A percentile compares a stretch with the other conserved stretches of the same genome.
phyloP scores from a whole-genome alignment of 768 basidiomycete genomes.

The Psilocybe tampanensis region DNA sequence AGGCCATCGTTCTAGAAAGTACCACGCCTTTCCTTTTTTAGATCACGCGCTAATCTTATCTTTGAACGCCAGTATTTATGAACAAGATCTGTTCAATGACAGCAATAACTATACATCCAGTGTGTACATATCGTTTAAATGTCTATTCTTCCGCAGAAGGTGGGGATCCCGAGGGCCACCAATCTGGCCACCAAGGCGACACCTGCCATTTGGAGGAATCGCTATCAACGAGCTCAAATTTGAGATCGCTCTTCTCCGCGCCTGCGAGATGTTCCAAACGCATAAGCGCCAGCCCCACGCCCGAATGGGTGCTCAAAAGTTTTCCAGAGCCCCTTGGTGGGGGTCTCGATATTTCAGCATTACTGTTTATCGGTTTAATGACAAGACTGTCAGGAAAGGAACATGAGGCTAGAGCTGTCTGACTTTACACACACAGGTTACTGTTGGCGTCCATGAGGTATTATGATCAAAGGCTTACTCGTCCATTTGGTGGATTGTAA shows the following conservation, averaged over 20 bases:
- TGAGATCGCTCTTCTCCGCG: slow-evolving; percentile 48
- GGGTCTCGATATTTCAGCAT: slow-evolving; percentile 30
- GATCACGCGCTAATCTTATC: slow-evolving; percentile 26
- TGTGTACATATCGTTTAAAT: neutral
- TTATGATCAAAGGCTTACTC: slow-evolving; percentile 26
- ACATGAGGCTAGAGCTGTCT: slow-evolving; percentile 9
- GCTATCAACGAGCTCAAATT: slow-evolving; percentile 40
- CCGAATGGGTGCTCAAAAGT: slow-evolving; percentile 59
- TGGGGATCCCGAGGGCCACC: slow-evolving; percentile 50
- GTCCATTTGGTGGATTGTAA: slow-evolving; percentile 53
- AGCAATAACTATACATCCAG: neutral
- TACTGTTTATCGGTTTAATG: slow-evolving; percentile 30
- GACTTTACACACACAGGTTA: slow-evolving; percentile 9
- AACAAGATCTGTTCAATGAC: neutral
- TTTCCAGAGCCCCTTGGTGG: slow-evolving; percentile 77
- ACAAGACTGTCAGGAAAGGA: slow-evolving; percentile 36
- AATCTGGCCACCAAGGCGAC: slow-evolving; percentile 70
- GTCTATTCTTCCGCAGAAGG: neutral
- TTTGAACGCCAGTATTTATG: neutral
- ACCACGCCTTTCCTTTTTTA: slow-evolving; percentile 23
- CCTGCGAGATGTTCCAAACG: slow-evolving; percentile 75
- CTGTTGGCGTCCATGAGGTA: neutral
- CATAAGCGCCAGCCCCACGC: slow-evolving; percentile 78
- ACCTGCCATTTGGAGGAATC: slow-evolving; percentile 41
- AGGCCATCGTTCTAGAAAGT: slow-evolving; percentile 34